Percentiles rank a stretch among this genome's conserved stretches.
Conservation (phyloP, 1,139 yeast genomes). For the Saccharomyces hybrid region DNA sequence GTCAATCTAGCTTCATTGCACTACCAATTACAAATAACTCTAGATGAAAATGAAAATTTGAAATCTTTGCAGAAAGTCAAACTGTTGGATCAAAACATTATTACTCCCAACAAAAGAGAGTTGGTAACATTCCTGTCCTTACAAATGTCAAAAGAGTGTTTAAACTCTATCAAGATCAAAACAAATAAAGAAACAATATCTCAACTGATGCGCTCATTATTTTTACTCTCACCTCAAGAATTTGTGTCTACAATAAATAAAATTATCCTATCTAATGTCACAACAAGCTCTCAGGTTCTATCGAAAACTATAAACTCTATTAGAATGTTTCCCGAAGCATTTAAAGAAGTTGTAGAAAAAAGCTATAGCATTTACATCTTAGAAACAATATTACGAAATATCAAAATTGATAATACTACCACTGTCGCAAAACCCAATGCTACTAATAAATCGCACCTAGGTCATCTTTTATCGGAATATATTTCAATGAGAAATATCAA, state of each 20-base stretch:
- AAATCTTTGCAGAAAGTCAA: conserved; percentile 41
- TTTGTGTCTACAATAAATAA: conserved; percentile 26
- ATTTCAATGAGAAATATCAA: neutral
- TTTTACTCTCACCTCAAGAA: conserved; percentile 20
- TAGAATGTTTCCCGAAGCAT: conserved; percentile 17
- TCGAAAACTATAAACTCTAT: conserved; percentile 27
- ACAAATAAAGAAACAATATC: conserved; percentile 20
- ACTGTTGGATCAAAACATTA: conserved; percentile 36
- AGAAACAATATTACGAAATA: conserved; percentile 15
- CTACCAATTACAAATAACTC: conserved; percentile 34
- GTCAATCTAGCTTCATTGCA: conserved; percentile 27
- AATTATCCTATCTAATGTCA: conserved; percentile 25
- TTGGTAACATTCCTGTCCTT: conserved; percentile 26
- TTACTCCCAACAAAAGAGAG: conserved; percentile 28
- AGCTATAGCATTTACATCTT: conserved; percentile 14
- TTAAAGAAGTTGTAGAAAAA: conserved; percentile 16
- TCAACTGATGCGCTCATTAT: conserved; percentile 13
- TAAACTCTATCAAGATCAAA: conserved; percentile 10
- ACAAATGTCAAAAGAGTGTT: conserved; percentile 14
- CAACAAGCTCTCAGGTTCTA: conserved; percentile 22
- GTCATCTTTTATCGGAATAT: neutral
- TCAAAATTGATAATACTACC: conserved; percentile 12
- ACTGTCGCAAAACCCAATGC: conserved; percentile 3
- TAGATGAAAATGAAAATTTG: conserved; percentile 36
- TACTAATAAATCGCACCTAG: neutral